Conservation (phyloP, 2,329 filamentous ascomycete genomes). For the Diplocarpon mali region DNA sequence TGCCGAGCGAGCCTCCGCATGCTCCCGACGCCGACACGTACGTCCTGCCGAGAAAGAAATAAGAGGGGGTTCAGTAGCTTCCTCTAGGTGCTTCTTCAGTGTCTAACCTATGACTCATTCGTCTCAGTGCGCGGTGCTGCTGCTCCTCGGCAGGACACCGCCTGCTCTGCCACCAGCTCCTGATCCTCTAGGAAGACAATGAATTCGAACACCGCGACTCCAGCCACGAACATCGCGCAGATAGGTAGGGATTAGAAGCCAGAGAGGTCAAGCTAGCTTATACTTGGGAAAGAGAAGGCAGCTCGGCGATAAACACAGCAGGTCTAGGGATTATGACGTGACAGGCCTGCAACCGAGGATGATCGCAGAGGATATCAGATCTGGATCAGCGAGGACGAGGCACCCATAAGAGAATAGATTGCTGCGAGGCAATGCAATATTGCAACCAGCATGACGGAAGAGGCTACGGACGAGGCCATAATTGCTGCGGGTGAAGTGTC, state of each 20-base stretch:
- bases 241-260: background rate
- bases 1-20: constrained; percentile 5
- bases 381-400: background rate
- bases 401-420: background rate
- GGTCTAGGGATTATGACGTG: background rate
- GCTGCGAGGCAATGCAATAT: too few species aligned
- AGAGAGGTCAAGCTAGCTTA: background rate
- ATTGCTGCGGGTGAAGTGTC: too few species aligned
- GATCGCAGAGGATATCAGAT: background rate
- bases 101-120: too few species aligned
- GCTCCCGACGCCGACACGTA: constrained; percentile 2
- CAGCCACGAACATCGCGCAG: background rate
- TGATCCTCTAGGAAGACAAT: background rate
- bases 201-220: background rate
- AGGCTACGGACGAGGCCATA: background rate
- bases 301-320: background rate
- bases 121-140: too few species aligned
- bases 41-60: constrained; percentile 9
- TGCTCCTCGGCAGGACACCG: background rate
- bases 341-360: background rate
- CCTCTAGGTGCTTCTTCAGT: constrained; percentile 10
- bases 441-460: too few species aligned
- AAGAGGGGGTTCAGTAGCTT: constrained; percentile 1
- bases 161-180: background rate
- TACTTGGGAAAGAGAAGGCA: background rate